Percentiles rank a stretch among this genome's conserved stretches.
Conservation (phyloP, 1,284 basidiomycete genomes). For the Amylostereum areolatum region DNA sequence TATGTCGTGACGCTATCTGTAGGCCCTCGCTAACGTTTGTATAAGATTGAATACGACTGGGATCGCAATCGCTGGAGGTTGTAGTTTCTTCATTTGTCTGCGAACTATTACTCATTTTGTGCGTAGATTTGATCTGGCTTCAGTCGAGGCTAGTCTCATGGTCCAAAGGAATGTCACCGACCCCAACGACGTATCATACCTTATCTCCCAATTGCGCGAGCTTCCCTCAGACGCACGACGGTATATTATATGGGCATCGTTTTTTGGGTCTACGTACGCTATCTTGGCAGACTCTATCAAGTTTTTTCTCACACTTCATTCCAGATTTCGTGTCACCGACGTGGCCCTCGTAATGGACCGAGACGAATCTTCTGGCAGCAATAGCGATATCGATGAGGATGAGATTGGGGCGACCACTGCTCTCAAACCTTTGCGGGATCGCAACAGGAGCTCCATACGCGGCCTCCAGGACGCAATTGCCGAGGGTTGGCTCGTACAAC, state of each 20-base stretch:
- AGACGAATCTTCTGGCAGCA: constrained; percentile 48
- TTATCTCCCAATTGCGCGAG: constrained; percentile 51
- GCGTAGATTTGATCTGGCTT: constrained; percentile 44
- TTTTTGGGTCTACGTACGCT: constrained; percentile 62
- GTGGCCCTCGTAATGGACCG: constrained; percentile 67
- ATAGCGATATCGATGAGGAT: constrained; percentile 45
- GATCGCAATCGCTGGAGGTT: constrained; percentile 58
- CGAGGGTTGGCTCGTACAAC: constrained; percentile 66
- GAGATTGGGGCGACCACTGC: too few relatives aligned
- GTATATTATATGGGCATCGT: constrained; percentile 63
- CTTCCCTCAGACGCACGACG: constrained; percentile 59
- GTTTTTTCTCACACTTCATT: background rate
- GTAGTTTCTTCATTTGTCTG: too few relatives aligned
- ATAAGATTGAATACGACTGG: constrained; percentile 29
- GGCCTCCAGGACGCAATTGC: constrained; percentile 59
- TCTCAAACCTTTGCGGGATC: too few relatives aligned
- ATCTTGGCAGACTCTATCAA: background rate
- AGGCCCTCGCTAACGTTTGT: background rate
- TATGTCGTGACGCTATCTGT: constrained; percentile 8
- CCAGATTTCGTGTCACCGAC: constrained; percentile 64
- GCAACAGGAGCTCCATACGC: constrained; percentile 57
- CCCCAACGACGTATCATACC: constrained; percentile 56
- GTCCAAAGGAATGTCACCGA: constrained; percentile 44
- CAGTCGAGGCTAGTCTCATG: constrained; percentile 47
- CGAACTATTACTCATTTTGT: constrained; percentile 23